phyloP scores from a whole-genome alignment of 352 stramenopile species.

The Pythium oligandrum region DNA sequence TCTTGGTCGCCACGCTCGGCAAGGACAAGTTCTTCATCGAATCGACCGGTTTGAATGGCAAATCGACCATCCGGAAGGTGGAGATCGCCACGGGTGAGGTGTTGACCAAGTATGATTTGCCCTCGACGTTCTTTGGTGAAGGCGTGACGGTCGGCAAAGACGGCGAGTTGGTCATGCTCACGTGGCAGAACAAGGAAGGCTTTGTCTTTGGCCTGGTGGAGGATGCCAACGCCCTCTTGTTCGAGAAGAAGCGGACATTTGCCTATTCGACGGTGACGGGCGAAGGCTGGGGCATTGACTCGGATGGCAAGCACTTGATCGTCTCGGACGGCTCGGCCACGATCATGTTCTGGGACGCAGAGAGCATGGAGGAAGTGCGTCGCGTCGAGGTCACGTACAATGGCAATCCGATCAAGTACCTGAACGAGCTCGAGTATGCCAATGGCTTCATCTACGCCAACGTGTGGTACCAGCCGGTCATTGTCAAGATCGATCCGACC shows the following conservation, averaged over 20 bases:
- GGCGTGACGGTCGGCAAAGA: constrained; percentile 78
- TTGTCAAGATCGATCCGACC: constrained; percentile 90
- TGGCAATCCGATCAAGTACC: constrained; percentile 37
- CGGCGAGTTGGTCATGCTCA: constrained; percentile 87
- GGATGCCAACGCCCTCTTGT: constrained; percentile 11
- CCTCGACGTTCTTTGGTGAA: constrained; percentile 84
- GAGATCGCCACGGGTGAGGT: constrained; percentile 84
- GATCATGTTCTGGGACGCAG: constrained; percentile 90
- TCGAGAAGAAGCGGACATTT: constrained; percentile 64
- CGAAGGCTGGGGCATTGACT: constrained; percentile 94
- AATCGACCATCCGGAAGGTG: constrained; percentile 85
- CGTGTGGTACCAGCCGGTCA: constrained; percentile 91
- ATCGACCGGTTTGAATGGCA: constrained; percentile 86
- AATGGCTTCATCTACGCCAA: constrained; percentile 93
- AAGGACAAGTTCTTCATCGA: constrained; percentile 86
- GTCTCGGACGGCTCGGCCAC: constrained; percentile 89
- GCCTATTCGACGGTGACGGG: constrained; percentile 59
- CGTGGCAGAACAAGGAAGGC: constrained; percentile 85
- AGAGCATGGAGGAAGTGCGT: constrained; percentile 67
- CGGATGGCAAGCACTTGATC: constrained; percentile 43
- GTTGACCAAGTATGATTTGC: constrained; percentile 52
- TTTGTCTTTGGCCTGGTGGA: constrained; percentile 79
- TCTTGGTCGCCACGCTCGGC: constrained; percentile 50
- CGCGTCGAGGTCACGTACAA: constrained; percentile 63
- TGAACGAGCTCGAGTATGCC: constrained; percentile 94